Base-by-base conservation (phyloP, 2,329 filamentous ascomycete species). In the Aspergillus felis region DNA sequence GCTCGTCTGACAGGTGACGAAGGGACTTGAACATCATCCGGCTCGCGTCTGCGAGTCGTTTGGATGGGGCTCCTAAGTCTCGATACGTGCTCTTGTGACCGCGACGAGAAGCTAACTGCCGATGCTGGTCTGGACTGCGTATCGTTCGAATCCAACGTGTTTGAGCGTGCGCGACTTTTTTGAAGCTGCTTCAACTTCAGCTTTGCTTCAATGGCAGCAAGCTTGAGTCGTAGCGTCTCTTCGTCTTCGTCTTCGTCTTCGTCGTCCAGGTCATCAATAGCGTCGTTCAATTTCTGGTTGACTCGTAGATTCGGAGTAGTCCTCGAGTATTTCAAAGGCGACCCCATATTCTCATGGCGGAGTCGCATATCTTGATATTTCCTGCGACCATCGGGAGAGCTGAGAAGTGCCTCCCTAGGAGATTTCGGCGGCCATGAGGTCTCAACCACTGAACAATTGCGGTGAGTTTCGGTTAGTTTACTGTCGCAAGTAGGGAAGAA, bases 171-270 rank as follows among this genome's bases (percentile, higher is more conserved):
- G 51, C 66, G 67, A 75, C 69, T 78, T 61, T 87, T 87, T 71
- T 94, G 90, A 14, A 97, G 78, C 68, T 88, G 92, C 74, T 97
- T 97, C 62, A 97, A 75, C 74, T 88, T 94, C 53, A 97, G 77
- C 59, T 89, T 87, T 6, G 92, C 91, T 73, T 97, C 88, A 57
- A 99, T 96, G 55, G 90, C 91, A 62, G 92, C 87, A 4, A 97
- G 79, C 71, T 96, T 87, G 61, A 99, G 78, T 69, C 95, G 86
- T 35, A 97, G 77, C 1, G 87, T 95, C 78, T 97, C 92, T 73
- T 95, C 84, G n/a, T 85, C 82, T 8, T 82, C 89, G 4, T 96
- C 92, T 6, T 95, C 84, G n/a, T 85, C 82, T 8, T 82, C 89
- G 4, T 90, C 88, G 0, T 87, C 85, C 9, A 80, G 77, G 4